phyloP scores from a whole-genome alignment of 1,139 yeast species.

The Suhomyces taliae region DNA sequence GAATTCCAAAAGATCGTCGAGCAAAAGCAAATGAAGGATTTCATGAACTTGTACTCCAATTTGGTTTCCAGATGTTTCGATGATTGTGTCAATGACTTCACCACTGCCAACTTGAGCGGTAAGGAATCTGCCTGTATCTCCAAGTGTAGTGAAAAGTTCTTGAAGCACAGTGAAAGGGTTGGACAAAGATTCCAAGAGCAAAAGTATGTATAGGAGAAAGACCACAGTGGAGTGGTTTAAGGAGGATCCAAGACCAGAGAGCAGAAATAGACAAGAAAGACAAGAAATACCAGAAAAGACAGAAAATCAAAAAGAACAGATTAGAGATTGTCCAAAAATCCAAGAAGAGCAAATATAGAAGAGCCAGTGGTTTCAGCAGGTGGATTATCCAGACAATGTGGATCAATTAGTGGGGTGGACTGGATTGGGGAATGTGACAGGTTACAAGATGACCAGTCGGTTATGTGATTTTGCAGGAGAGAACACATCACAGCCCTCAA shows the following conservation, averaged over 20 bases:
- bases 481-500: too few relatives aligned
- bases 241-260: not conserved
- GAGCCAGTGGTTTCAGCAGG: too few relatives aligned
- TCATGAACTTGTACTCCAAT: slow-evolving; percentile 93
- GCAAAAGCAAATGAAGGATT: slow-evolving; percentile 98
- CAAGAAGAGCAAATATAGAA: too few relatives aligned
- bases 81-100: slow-evolving; percentile 97
- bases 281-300: too few relatives aligned
- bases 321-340: too few relatives aligned
- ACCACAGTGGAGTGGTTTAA: not conserved
- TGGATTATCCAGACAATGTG: too few relatives aligned
- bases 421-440: too few relatives aligned
- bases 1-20: slow-evolving; percentile 94
- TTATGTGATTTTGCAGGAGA: too few relatives aligned
- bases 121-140: slow-evolving; percentile 84
- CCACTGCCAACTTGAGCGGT: slow-evolving; percentile 80
- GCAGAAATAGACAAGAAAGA: not conserved
- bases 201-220: slow-evolving; percentile 39
- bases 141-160: slow-evolving; percentile 95
- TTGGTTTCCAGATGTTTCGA: slow-evolving; percentile 95
- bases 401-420: too few relatives aligned
- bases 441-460: too few relatives aligned
- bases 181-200: slow-evolving; percentile 99
- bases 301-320: too few relatives aligned
- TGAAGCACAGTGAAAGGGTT: slow-evolving; percentile 97